Percentiles rank a stretch among this genome's conserved stretches.
phyloP scores from a whole-genome alignment of 2,329 filamentous ascomycete genomes.

The Fusarium annulatum region DNA sequence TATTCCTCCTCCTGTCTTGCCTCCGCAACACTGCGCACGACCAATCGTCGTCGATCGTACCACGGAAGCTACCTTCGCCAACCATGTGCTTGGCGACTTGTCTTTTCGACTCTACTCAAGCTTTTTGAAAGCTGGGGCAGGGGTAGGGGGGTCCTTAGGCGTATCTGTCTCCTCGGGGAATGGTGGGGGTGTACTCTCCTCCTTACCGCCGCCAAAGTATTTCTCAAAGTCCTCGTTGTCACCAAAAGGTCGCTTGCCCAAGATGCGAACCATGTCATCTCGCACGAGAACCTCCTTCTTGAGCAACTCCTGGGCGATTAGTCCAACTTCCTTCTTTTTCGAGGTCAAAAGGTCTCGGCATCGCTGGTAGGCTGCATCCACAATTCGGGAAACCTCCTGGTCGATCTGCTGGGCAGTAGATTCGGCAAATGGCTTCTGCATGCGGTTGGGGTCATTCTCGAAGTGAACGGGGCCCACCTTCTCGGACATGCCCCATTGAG shows the following conservation, averaged over 20 bases:
- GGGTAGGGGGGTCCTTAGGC: slow-evolving; percentile 50
- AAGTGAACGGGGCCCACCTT: slow-evolving; percentile 95
- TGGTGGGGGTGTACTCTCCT: slow-evolving; percentile 68
- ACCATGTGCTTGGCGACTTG: slow-evolving; percentile 1
- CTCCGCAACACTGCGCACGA: not conserved
- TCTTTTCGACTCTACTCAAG: slow-evolving; percentile 37
- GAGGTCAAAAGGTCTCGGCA: slow-evolving; percentile 84
- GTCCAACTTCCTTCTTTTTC: slow-evolving; percentile 88
- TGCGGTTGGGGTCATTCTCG: slow-evolving; percentile 81
- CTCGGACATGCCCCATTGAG: slow-evolving; percentile 98
- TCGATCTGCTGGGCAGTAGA: slow-evolving; percentile 94
- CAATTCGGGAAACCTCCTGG: slow-evolving; percentile 87
- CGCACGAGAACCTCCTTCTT: slow-evolving; percentile 90
- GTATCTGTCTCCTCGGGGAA: slow-evolving; percentile 59
- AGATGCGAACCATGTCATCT: slow-evolving; percentile 90
- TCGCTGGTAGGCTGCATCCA: slow-evolving; percentile 91
- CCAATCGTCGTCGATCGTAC: not conserved
- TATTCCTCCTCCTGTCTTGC: slow-evolving; percentile 28
- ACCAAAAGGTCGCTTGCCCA: slow-evolving; percentile 86
- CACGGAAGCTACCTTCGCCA: not conserved
- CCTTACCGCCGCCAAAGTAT: slow-evolving; percentile 79
- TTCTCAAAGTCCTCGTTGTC: slow-evolving; percentile 90
- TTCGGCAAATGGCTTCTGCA: slow-evolving; percentile 97
- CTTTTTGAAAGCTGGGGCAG: slow-evolving; percentile 53
- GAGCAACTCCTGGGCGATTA: slow-evolving; percentile 93